phyloP scores from a whole-genome alignment of 768 basidiomycete species.

The Phylloporus sp. region DNA sequence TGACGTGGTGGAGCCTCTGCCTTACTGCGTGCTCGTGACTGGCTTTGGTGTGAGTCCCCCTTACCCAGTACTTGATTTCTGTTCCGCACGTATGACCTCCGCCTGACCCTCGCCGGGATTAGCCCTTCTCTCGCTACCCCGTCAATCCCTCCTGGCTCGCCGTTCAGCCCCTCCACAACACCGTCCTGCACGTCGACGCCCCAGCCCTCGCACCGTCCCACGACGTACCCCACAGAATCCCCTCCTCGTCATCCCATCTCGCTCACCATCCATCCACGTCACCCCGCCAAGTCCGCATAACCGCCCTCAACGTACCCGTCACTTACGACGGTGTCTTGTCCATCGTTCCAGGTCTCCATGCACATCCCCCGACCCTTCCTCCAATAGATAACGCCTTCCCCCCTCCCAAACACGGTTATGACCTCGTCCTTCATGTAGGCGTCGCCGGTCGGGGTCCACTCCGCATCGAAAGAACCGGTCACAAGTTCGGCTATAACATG shows the following conservation, averaged over 20 bases:
- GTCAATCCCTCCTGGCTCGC: slow-evolving; percentile 73
- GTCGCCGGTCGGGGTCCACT: slow-evolving; percentile 60
- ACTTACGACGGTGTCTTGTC: slow-evolving; percentile 53
- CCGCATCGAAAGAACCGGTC: slow-evolving; percentile 59
- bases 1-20: slow-evolving; percentile 28
- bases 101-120: slow-evolving; percentile 20
- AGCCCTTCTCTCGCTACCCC: slow-evolving; percentile 53
- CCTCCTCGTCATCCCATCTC: not conserved
- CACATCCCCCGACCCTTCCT: slow-evolving; percentile 49
- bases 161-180: slow-evolving; percentile 57
- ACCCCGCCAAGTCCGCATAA: slow-evolving; percentile 51
- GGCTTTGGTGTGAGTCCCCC: slow-evolving; percentile 49
- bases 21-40: slow-evolving; percentile 45
- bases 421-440: slow-evolving; percentile 68
- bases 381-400: slow-evolving; percentile 37
- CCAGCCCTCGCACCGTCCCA: slow-evolving; percentile 19
- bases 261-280: slow-evolving; percentile 9
- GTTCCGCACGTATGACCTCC: slow-evolving; percentile 4
- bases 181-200: slow-evolving; percentile 40
- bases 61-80: slow-evolving; percentile 21
- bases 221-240: slow-evolving; percentile 15
- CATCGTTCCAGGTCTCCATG: slow-evolving; percentile 53
- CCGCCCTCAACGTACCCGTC: slow-evolving; percentile 53
- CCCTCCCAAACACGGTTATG: slow-evolving; percentile 47
- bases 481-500: slow-evolving; percentile 66